These are phyloP conservation scores for Colletotrichum sp. DNA, from an alignment of 2,329 filamentous ascomycete species.

Conservation along the genomic window DNA sequence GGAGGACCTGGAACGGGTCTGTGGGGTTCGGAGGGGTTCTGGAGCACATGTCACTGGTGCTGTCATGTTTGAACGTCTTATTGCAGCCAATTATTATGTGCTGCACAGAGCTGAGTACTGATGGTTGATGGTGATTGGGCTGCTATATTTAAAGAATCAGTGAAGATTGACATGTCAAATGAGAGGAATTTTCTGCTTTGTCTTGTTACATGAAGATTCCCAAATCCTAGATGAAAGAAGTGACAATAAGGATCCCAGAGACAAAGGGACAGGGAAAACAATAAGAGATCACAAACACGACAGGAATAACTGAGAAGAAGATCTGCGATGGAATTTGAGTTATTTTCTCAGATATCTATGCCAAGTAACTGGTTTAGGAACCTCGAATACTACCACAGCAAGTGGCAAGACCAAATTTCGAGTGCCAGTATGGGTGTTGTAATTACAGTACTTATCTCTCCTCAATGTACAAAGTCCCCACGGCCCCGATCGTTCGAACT, in stretches of 20 bases:
- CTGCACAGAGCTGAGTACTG: neutral
- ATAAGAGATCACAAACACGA: neutral
- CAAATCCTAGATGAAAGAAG: fast-evolving
- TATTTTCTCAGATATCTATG: neutral
- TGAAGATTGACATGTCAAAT: neutral
- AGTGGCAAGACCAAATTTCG: neutral
- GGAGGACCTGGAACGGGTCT: neutral
- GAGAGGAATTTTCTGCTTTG: neutral
- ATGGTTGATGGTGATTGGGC: neutral
- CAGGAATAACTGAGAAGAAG: neutral
- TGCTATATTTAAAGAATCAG: neutral
- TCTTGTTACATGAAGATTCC: neutral
- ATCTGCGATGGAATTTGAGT: neutral
- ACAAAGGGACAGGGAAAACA: neutral
- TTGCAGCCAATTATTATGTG: neutral
- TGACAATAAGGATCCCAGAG: neutral
- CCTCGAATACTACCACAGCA: neutral
- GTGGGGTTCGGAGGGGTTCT: neutral
- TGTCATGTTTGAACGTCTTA: neutral
- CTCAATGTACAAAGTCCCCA: neutral
- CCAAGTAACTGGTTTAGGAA: neutral
- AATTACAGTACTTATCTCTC: neutral
- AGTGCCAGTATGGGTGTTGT: neutral
- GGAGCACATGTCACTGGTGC: neutral
- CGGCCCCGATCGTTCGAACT: neutral